These are phyloP conservation scores for Solanum chacoense DNA, from an alignment of 305 asterid species.

Conservation along the genomic window DNA sequence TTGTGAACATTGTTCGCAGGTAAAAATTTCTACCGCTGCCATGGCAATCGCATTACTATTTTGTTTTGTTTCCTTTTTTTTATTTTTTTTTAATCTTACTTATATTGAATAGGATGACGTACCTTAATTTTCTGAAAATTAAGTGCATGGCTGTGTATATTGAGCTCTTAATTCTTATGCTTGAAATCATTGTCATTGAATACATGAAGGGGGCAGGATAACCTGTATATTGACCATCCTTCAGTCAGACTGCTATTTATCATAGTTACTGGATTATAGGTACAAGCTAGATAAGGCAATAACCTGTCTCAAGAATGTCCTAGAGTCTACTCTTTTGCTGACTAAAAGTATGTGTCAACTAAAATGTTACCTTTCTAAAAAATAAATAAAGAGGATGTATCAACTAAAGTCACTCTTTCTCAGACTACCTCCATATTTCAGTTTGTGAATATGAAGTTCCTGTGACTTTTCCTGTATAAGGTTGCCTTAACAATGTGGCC, in stretches of 20 bases:
- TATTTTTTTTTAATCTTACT: background rate
- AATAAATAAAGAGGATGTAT: background rate
- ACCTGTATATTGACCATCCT: background rate
- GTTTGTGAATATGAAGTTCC: background rate
- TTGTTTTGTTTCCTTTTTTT: background rate
- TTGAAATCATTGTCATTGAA: background rate
- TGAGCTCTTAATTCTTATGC: background rate
- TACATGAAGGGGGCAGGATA: background rate
- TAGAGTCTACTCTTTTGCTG: background rate
- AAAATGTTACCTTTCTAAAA: background rate
- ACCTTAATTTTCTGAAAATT: background rate
- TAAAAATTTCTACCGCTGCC: conserved; percentile 13
- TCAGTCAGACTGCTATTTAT: background rate
- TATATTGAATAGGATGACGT: background rate
- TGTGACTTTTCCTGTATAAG: background rate
- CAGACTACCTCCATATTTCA: background rate
- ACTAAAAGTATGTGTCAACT: background rate
- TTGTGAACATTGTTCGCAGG: conserved; percentile 79
- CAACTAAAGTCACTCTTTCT: background rate
- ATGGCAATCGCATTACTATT: background rate
- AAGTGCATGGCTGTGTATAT: background rate
- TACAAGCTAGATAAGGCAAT: background rate
- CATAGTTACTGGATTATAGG: background rate
- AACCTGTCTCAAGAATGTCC: background rate
- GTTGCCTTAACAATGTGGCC: background rate